phyloP scores from a whole-genome alignment of 2,329 filamentous ascomycete genomes.

The Ophiostoma angusticollis region DNA sequence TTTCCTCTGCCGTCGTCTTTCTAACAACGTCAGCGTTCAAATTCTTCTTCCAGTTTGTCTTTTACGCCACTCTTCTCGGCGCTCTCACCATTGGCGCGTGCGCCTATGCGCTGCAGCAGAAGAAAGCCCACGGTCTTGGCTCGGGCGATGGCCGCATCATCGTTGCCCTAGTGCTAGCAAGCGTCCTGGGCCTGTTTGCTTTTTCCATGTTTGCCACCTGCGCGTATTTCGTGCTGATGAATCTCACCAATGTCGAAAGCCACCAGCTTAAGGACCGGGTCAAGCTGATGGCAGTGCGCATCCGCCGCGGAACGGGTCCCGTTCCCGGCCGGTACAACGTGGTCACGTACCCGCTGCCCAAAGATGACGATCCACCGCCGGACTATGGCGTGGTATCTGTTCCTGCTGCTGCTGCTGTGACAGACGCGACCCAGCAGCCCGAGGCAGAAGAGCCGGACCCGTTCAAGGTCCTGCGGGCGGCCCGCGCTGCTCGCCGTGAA shows the following conservation, averaged over 20 bases:
- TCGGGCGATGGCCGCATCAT: slow-evolving; percentile 34
- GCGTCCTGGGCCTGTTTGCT: slow-evolving; percentile 70
- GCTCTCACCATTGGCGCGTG: slow-evolving; percentile 48
- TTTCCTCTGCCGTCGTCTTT: background rate
- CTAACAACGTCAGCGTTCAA: slow-evolving; percentile 52
- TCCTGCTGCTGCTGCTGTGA: no score
- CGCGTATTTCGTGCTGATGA: slow-evolving; percentile 54
- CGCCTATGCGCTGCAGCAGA: slow-evolving; percentile 30
- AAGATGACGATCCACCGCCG: slow-evolving; percentile 9
- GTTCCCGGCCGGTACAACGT: slow-evolving; percentile 38
- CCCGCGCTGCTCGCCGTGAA: slow-evolving; percentile 9
- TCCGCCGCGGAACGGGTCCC: slow-evolving; percentile 38
- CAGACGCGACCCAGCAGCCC: no score
- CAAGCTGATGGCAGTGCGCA: slow-evolving; percentile 61
- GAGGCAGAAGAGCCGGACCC: slow-evolving; percentile 7
- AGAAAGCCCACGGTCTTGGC: slow-evolving; percentile 35
- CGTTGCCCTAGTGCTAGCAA: slow-evolving; percentile 51
- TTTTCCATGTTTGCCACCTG: slow-evolving; percentile 65
- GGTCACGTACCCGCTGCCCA: slow-evolving; percentile 14
- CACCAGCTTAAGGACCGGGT: slow-evolving; percentile 48
- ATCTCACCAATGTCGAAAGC: slow-evolving; percentile 76
- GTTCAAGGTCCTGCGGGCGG: slow-evolving; percentile 1
- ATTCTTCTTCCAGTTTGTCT: slow-evolving; percentile 80
- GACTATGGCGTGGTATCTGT: no score
- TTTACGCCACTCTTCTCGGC: slow-evolving; percentile 59